Percentiles rank a stretch among this genome's conserved stretches.
These are phyloP conservation scores for Aspergillus homomorphus DNA, from an alignment of 495 filamentous ascomycete species.

Conservation along the genomic window DNA sequence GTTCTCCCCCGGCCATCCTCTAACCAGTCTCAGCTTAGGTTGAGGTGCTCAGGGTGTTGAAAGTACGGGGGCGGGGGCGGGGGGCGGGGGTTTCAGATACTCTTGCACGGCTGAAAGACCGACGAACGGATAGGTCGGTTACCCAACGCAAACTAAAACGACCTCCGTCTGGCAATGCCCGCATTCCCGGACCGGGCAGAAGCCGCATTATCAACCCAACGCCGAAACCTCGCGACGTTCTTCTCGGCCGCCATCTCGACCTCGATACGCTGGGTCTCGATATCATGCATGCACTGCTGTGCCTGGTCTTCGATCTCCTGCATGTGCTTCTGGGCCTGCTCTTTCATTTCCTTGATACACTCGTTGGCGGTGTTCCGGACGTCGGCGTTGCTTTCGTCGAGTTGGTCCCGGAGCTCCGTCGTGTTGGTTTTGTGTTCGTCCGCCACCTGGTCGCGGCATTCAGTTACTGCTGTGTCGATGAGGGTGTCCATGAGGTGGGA, in stretches of 20 bases:
- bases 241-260: slow-evolving; percentile 14
- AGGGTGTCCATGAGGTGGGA: slow-evolving; percentile 15
- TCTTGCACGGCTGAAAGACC: too few relatives aligned
- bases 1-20: too few relatives aligned
- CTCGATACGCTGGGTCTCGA: slow-evolving; percentile 13
- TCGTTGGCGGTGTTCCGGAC: slow-evolving; percentile 18
- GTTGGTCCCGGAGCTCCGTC: slow-evolving; percentile 18
- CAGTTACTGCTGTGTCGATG: slow-evolving; percentile 13
- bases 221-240: slow-evolving; percentile 9
- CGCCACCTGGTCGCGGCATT: slow-evolving; percentile 19
- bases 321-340: slow-evolving; percentile 13
- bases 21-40: too few relatives aligned
- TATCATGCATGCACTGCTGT: slow-evolving; percentile 17
- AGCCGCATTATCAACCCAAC: slow-evolving; percentile 15
- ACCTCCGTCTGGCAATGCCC: too few relatives aligned
- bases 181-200: slow-evolving; percentile 8
- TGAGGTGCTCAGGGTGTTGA: too few relatives aligned
- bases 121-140: too few relatives aligned
- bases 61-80: too few relatives aligned
- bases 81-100: too few relatives aligned
- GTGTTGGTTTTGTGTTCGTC: slow-evolving; percentile 17
- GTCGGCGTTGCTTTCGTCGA: slow-evolving; percentile 20
- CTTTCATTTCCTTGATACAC: slow-evolving; percentile 18
- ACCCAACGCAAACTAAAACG: too few relatives aligned
- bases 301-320: slow-evolving; percentile 17